Conservation (phyloP, 2,329 filamentous ascomycete species). For the Neofusicoccum ribis region DNA sequence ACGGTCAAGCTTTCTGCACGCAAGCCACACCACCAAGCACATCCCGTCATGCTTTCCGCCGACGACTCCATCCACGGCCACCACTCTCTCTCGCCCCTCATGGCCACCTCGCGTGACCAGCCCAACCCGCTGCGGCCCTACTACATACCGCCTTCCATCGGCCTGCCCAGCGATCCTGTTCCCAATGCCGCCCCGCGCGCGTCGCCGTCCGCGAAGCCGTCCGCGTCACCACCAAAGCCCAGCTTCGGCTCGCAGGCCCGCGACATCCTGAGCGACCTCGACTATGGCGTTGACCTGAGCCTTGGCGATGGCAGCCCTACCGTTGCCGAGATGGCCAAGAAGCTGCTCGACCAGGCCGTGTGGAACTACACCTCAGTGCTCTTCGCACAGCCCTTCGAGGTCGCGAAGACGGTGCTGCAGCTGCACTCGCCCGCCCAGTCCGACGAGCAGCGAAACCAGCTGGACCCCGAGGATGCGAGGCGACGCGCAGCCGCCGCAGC, state of each 20-base stretch:
- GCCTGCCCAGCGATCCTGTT: conserved; percentile 52
- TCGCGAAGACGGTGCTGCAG: conserved; percentile 91
- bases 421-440: conserved; percentile 56
- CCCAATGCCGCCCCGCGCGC: conserved; percentile 31
- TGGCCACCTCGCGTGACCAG: conserved; percentile 48
- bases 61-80: conserved; percentile 1
- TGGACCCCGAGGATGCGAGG: conserved; percentile 23
- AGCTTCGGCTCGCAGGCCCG: conserved; percentile 67
- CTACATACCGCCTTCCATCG: conserved; percentile 69
- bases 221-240: conserved; percentile 42
- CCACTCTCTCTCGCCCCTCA: conserved; percentile 24
- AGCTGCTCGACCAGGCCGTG: conserved; percentile 78
- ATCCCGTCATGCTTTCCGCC: conserved; percentile 8
- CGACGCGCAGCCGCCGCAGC: conserved; percentile 34
- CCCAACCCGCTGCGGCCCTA: conserved; percentile 69
- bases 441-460: conserved; percentile 21
- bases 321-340: conserved; percentile 68
- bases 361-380: conserved; percentile 91
- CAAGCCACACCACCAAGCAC: conserved; percentile 10
- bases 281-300: conserved; percentile 84
- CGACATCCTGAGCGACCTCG: conserved; percentile 84
- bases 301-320: conserved; percentile 73
- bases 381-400: conserved; percentile 93
- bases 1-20: conserved; percentile 16
- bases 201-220: conserved; percentile 33